Evolutionary conservation across 768 basidiomycete genomes (phyloP).

Genomic region (Crassisporium funariophilum): DNA sequence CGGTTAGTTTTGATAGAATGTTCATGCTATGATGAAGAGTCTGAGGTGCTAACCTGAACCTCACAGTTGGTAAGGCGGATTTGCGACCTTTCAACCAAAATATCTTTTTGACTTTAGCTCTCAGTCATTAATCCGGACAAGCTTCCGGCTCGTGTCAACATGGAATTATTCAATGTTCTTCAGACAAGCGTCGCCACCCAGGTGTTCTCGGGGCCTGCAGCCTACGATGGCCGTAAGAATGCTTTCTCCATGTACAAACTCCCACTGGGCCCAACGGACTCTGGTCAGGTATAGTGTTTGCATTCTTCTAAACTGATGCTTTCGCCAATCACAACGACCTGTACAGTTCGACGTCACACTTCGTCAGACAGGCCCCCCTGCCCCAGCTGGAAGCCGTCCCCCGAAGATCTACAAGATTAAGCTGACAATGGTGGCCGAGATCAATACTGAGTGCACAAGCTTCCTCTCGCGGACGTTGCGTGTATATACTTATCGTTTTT

Average conservation of each 20-base stretch:
- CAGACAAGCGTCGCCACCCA: slow-evolving; percentile 56
- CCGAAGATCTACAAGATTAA: slow-evolving; percentile 72
- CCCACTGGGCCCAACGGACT: slow-evolving; percentile 53
- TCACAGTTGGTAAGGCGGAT: slow-evolving; percentile 28
- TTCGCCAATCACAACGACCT: neutral
- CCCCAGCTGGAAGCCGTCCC: slow-evolving; percentile 38
- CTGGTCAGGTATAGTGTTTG: slow-evolving; percentile 49
- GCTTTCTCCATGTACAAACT: slow-evolving; percentile 59
- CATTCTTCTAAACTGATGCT: neutral
- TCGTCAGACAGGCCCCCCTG: slow-evolving; percentile 27
- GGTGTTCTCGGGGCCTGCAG: slow-evolving; percentile 66
- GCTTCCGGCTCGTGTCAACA: slow-evolving; percentile 46
- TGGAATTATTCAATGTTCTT: slow-evolving; percentile 63
- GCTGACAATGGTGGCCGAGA: slow-evolving; percentile 56
- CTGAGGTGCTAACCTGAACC: no score
- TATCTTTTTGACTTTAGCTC: no score
- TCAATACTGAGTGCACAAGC: slow-evolving; percentile 33
- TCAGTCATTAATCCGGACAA: slow-evolving; percentile 28
- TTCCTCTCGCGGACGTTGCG: neutral
- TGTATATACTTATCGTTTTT: neutral
- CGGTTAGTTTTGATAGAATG: slow-evolving; percentile 29
- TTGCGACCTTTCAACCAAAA: neutral
- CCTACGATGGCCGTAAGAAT: slow-evolving; percentile 83
- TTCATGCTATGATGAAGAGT: no score
- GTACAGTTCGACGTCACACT: slow-evolving; percentile 65